These are phyloP conservation scores for Zymoseptoria crescenta DNA, from an alignment of 2,329 filamentous ascomycete species.

Conservation along the genomic window DNA sequence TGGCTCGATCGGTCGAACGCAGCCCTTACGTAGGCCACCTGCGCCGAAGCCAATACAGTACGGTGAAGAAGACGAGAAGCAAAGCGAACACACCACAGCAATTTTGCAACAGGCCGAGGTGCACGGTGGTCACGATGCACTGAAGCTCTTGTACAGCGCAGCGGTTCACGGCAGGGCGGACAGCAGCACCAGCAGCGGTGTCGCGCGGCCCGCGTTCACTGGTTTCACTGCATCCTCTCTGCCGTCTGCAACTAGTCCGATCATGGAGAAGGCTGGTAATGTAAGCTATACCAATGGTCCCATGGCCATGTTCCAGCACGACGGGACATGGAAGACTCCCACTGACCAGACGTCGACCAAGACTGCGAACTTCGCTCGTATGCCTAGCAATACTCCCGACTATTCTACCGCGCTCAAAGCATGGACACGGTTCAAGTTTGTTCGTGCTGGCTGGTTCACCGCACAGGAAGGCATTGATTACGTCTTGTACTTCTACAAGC, in stretches of 20 bases:
- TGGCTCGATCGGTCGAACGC: slow-evolving; percentile 56
- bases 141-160: slow-evolving; percentile 86
- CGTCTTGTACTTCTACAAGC: slow-evolving; percentile 91
- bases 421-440: slow-evolving; percentile 90
- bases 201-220: slow-evolving; percentile 19
- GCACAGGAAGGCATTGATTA: slow-evolving; percentile 88
- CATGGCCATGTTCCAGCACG: slow-evolving; percentile 16
- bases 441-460: slow-evolving; percentile 95
- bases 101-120: slow-evolving; percentile 59
- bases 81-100: slow-evolving; percentile 53
- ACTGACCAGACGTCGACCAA: slow-evolving; percentile 17
- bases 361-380: slow-evolving; percentile 8
- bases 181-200: slow-evolving; percentile 31
- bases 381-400: slow-evolving; percentile 28
- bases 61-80: slow-evolving; percentile 48
- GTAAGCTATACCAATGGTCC: slow-evolving; percentile 16
- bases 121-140: slow-evolving; percentile 84
- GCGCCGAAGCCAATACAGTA: slow-evolving; percentile 28
- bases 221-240: slow-evolving; percentile 17
- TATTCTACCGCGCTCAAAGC: slow-evolving; percentile 64
- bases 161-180: slow-evolving; percentile 46
- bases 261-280: slow-evolving; percentile 13
- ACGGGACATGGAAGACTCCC: slow-evolving; percentile 17
- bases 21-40: slow-evolving; percentile 58
- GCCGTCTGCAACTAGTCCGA: slow-evolving; percentile 19